Evolutionary conservation across 2,329 filamentous ascomycete genomes (phyloP), one percentile per base, ranked within the genome.

Genomic region (Hymenotorrendiella dingleyae): DNA sequence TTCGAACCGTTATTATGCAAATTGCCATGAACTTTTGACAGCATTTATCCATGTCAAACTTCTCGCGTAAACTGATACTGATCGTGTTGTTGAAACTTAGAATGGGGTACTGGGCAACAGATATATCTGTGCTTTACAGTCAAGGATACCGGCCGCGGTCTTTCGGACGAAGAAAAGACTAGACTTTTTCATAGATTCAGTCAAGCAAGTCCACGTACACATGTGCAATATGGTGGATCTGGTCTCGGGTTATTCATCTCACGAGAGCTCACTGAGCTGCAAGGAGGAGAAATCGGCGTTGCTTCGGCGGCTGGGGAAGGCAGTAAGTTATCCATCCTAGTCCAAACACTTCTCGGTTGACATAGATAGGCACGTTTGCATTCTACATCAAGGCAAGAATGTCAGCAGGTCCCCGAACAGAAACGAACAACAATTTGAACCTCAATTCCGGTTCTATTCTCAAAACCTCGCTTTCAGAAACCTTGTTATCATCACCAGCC

Each of bases 191-290:
- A 87, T 52, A 76, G 84, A 17, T 93, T 93, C 60, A 81, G 84
- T 6, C 86, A 93, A 64, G 84, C 85, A 1, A 86, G 81, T 14
- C 83, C 84, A 2, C 78, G 80, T 29, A 90, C 86, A 0, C 85
- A 91, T 54, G 80, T 87, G 12, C 80, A 86, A 54, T 90, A 91
- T 51, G 86, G 86, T 11, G 86, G 86, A 0, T 86, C 81, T 0
- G 86, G 86, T 0, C 71, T 93, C 1, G 86, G 86, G 0, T 68
- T 93, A 0, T 91, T 90, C 63, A 90, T 93, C 51, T 86, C 82
- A 21, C 75, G 85, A 32, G 79, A 86, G 45, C 70, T 93, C 8
- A 86, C 84, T 0, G 86, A 93, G 59, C 67, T 91, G 7, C 86
- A 90, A 60, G 84, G 86, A 19, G 86, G 86, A 7, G 82, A 86